phyloP scores from a whole-genome alignment of 257 asterid species.

The Echites panduratus region DNA sequence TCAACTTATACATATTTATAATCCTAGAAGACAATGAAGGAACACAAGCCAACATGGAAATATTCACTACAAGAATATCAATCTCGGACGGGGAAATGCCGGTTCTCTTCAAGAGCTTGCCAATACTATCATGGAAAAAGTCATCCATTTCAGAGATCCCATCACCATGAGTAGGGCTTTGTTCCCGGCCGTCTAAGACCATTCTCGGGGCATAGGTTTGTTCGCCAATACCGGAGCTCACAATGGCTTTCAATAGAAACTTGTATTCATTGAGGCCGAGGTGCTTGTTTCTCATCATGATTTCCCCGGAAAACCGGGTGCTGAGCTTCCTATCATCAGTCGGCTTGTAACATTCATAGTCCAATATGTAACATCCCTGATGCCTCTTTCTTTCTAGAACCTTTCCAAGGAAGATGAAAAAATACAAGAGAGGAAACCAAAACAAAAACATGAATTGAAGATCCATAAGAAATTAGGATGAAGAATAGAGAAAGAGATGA shows the following conservation, averaged over 20 bases:
- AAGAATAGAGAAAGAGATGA: neutral
- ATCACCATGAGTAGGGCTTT: conserved; percentile 46
- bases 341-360: conserved; percentile 67
- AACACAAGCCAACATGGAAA: conserved; percentile 57
- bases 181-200: conserved; percentile 62
- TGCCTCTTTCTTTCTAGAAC: conserved; percentile 26
- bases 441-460: conserved; percentile 21
- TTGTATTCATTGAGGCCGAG: conserved; percentile 69
- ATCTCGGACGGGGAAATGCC: conserved; percentile 47
- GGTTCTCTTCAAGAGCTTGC: conserved; percentile 34
- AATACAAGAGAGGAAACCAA: conserved; percentile 37
- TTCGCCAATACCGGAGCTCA: conserved; percentile 89
- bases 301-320: conserved; percentile 53
- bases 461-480: conserved; percentile 33
- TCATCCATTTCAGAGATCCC: conserved; percentile 70
- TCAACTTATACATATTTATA: conserved; percentile 50
- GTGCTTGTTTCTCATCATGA: conserved; percentile 62
- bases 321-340: conserved; percentile 44
- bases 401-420: conserved; percentile 26
- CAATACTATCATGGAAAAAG: conserved; percentile 49
- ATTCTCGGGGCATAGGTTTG: conserved; percentile 74
- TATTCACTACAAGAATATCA: conserved; percentile 69
- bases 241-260: conserved; percentile 69
- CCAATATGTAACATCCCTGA: conserved; percentile 60
- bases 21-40: conserved; percentile 65